These are phyloP conservation scores for Lojkania enalia DNA, from an alignment of 2,329 filamentous ascomycete genomes.

Conservation along the genomic window DNA sequence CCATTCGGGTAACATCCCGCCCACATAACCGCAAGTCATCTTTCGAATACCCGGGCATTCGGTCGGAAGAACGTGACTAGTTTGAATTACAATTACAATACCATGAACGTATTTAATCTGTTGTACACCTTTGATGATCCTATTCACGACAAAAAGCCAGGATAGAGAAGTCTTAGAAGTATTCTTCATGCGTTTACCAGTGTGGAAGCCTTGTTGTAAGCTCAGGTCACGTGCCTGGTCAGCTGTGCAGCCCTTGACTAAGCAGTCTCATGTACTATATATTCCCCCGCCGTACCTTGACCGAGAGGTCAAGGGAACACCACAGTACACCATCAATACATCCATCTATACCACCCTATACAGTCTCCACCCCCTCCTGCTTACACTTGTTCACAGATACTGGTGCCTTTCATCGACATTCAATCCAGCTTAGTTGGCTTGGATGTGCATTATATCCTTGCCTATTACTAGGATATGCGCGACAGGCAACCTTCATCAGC, in stretches of 20 bases:
- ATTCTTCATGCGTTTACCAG: slow-evolving; percentile 74
- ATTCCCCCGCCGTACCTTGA: no score
- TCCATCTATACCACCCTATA: no score
- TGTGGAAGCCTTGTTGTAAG: slow-evolving; percentile 75
- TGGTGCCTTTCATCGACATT: slow-evolving; percentile 69
- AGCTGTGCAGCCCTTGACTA: no score
- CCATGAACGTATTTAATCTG: slow-evolving; percentile 58
- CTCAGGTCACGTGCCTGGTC: no score
- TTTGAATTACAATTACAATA: slow-evolving; percentile 52
- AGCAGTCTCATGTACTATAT: no score
- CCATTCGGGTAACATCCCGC: no score
- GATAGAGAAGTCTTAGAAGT: slow-evolving; percentile 70
- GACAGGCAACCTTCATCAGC: slow-evolving; percentile 74
- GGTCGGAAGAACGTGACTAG: no score
- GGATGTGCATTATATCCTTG: slow-evolving; percentile 70
- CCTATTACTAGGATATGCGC: slow-evolving; percentile 67
- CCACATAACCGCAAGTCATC: no score
- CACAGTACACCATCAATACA: no score
- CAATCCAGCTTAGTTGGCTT: slow-evolving; percentile 75
- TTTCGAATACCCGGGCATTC: no score
- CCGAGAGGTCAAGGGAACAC: no score
- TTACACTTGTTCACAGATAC: slow-evolving; percentile 82
- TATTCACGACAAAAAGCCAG: slow-evolving; percentile 60
- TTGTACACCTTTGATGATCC: slow-evolving; percentile 66
- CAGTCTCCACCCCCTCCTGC: no score